phyloP scores from a whole-genome alignment of 305 asterid species.

The Stenogyne calaminthoides region DNA sequence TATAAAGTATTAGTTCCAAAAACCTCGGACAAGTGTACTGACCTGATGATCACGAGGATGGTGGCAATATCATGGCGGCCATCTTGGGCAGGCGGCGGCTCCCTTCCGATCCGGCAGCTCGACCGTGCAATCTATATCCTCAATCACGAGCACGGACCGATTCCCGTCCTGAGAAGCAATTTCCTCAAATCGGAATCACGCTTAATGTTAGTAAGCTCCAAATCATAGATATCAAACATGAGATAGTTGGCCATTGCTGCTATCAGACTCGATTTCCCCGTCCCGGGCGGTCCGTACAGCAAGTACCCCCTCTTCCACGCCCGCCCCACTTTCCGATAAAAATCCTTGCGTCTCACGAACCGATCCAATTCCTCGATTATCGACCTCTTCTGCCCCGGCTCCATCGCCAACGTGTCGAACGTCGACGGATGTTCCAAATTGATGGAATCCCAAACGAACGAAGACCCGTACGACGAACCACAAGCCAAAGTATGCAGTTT shows the following conservation, averaged over 20 bases:
- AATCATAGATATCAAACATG: constrained; percentile 67
- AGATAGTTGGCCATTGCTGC: constrained; percentile 79
- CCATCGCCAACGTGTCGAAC: constrained; percentile 69
- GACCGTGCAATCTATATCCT: constrained; percentile 72
- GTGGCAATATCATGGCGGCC: constrained; percentile 12
- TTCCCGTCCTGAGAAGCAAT: constrained; percentile 65
- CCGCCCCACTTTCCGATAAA: constrained; percentile 67
- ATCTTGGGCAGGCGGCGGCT: neutral
- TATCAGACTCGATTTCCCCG: constrained; percentile 77
- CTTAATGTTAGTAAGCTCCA: constrained; percentile 56
- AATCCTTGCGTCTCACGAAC: constrained; percentile 58
- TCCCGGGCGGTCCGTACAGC: constrained; percentile 85
- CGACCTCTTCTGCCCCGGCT: constrained; percentile 33
- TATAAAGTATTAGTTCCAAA: too few species aligned
- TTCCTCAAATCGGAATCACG: constrained; percentile 64
- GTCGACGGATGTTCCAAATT: constrained; percentile 73
- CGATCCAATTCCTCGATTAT: constrained; percentile 62
- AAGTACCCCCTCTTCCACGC: constrained; percentile 87
- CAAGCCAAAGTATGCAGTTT: constrained; percentile 50
- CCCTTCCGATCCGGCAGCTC: constrained; percentile 47
- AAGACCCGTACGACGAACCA: constrained; percentile 12
- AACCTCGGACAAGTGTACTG: neutral
- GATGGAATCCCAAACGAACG: constrained; percentile 53
- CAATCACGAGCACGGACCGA: constrained; percentile 70
- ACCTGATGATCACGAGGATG: constrained; percentile 48